Conservation (phyloP, 352 stramenopile genomes). For the Phytophthora chlamydospora region DNA sequence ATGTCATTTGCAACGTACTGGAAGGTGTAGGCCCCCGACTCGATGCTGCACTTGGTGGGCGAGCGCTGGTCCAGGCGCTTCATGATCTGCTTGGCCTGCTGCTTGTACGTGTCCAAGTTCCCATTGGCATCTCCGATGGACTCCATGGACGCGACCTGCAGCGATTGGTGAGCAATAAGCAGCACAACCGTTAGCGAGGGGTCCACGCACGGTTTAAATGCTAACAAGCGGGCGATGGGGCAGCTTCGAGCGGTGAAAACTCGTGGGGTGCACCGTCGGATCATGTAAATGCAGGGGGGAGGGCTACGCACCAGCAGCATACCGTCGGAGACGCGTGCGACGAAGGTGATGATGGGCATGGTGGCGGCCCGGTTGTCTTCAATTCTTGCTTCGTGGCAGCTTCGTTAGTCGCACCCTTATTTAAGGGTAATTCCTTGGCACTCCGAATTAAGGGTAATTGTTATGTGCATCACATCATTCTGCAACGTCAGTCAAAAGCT, state of each 20-base stretch:
- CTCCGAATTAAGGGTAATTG: conserved; percentile 9
- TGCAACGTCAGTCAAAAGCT: not conserved
- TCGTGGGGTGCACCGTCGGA: not conserved
- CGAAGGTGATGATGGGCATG: conserved; percentile 96
- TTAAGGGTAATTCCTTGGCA: no score
- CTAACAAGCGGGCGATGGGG: not conserved
- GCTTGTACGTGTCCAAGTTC: conserved; percentile 91
- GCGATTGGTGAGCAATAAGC: not conserved
- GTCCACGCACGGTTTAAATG: not conserved
- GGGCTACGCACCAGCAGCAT: conserved; percentile 84
- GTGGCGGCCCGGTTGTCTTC: not conserved
- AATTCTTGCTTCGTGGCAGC: conserved; percentile 14
- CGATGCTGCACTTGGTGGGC: conserved; percentile 94
- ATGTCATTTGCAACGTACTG: conserved; percentile 66
- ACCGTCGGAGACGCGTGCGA: conserved; percentile 93
- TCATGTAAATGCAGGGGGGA: not conserved
- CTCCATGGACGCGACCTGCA: conserved; percentile 94
- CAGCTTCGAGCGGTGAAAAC: conserved; percentile 1
- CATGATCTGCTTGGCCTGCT: conserved; percentile 95
- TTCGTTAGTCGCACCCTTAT: no score
- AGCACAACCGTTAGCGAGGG: not conserved
- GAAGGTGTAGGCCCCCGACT: conserved; percentile 92
- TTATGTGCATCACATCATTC: conserved; percentile 2
- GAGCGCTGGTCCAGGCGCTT: conserved; percentile 92
- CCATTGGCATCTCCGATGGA: conserved; percentile 80